Percentiles rank a stretch among this genome's conserved stretches.
phyloP scores from a whole-genome alignment of 2,329 filamentous ascomycete species.

The Fusarium caatingaense region DNA sequence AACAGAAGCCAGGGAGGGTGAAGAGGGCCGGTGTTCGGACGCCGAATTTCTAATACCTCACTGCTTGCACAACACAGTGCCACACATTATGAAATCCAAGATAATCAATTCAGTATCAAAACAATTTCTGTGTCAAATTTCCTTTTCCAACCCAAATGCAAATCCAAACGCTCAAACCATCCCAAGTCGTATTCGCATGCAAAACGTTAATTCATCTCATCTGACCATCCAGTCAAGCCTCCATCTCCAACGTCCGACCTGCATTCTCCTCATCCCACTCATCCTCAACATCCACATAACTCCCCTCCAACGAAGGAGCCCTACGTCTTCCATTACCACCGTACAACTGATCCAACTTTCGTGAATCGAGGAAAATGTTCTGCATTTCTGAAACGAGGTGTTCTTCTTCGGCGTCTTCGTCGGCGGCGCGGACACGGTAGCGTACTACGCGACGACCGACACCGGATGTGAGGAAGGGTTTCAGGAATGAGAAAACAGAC shows the following conservation, averaged over 20 bases:
- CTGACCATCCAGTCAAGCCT: constrained; percentile 7
- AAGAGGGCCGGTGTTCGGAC: too few species aligned
- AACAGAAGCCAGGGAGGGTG: too few species aligned
- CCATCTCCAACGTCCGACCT: constrained; percentile 30
- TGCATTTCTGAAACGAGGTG: constrained; percentile 26
- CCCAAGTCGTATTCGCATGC: neutral
- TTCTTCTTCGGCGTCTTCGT: constrained; percentile 25
- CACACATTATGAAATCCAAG: neutral
- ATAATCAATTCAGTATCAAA: neutral
- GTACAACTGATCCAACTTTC: constrained; percentile 24
- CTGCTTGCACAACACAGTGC: too few species aligned
- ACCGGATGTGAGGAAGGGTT: constrained; percentile 29
- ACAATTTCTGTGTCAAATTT: constrained; percentile 4
- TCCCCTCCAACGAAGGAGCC: constrained; percentile 13
- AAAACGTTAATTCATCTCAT: neutral
- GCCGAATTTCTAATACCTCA: neutral
- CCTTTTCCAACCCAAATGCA: neutral
- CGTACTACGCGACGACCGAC: constrained; percentile 23
- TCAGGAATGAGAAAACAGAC: constrained; percentile 25
- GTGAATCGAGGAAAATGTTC: constrained; percentile 27
- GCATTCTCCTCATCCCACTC: constrained; percentile 35
- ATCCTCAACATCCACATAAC: constrained; percentile 36
- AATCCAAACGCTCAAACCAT: neutral
- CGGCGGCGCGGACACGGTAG: constrained; percentile 7
- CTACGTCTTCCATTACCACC: constrained; percentile 12